Base-by-base conservation (phyloP, 2,329 filamentous ascomycete species). In the Pseudopyricularia javanii region DNA sequence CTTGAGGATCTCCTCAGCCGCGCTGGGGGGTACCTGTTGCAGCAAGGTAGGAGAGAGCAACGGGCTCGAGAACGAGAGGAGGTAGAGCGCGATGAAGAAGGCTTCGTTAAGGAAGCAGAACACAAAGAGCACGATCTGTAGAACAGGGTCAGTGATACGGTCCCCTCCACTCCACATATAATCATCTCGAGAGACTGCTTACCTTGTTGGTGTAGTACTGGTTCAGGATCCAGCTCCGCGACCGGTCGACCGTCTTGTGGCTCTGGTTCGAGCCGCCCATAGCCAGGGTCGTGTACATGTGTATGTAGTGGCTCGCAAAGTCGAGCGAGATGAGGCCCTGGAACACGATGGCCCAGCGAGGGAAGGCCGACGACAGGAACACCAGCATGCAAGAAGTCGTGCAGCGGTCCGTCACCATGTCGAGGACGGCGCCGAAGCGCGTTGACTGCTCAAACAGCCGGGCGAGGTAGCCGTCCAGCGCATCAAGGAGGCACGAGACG, bases 341-440 rank as follows among this genome's bases (percentile, higher is more conserved):
- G 78, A 98, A 98, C 55, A 97, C 65, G 60, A 97, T 90, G 58
- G 88, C 84, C 85, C 89, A 97, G 54, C 91, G 82, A 4, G 93
- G 93, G 72, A 95, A 98, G 20, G 93, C 93, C 14, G 89, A 94
- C 40, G 88, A 89, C 57, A 98, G 73, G 74, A 97, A 98, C 50
- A 97, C 91, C 49, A 98, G 80, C 61, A 98, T 73, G 69, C 93
- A 98, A 2, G 91, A 84, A 3, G 93, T 98, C 30, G 91, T 97
- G 75, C 93, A 97, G 56, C 93, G 86, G 70, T 98, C 93, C 17
- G 93, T 98, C 56, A 98, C 91, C 93, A 98, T 98, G 73, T 98
- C 93, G 58, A 98, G 78, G 33, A 98, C 91, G 32, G 91, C 93
- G 58, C 93, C 93, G 67, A 98, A 98, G 58, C 87, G 87, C 53